Base-by-base conservation (phyloP, 192 early-diverging fungal species). In the Backusella australiensis region DNA sequence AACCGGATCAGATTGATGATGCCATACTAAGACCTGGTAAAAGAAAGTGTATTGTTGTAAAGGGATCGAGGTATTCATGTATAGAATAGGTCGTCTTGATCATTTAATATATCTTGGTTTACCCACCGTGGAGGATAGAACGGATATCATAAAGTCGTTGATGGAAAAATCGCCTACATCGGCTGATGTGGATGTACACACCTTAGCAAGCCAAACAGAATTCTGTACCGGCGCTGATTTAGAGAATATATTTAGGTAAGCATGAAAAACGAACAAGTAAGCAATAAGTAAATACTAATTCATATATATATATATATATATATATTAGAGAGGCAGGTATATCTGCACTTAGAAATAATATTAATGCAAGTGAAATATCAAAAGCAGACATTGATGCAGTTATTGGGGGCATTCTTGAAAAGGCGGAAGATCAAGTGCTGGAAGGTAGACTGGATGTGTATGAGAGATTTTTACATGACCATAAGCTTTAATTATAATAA, bases 1-100 rank as follows among this genome's bases (percentile, higher is more conserved):
- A 93, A 59, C 92, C 96, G 0, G 87, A 92, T 63, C 87, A 90
- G 71, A 91, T 99, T 59, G 98, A 99, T 74, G 96, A 94, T 80
- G 93, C 93, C 0, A 85, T 94, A 7, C 52, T 93, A 19, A 81
- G 93, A 70, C 93, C 93, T 73, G 93, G 90, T 86, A 87, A 74
- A 32, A 32, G 32, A 32, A 32, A 32, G 32, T 3, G 2, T 32
- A 32, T 32, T 32, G 32, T 3, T 32, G 3, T 2, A 32, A 32
- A 32, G 32, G 32, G 32, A 32, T 32, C 2, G 32, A 32, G 32
- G 32, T 32, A 32, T 32, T 32, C 32, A 32, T 32, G 32, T 32
- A 32, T 32, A 44, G 9, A 44, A 26, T 53, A 80, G 96, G 97
- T 5, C 84, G 98, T 38, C 90, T 99, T 77, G 98, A 99, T 80